Evolutionary conservation across 1,284 basidiomycete genomes (phyloP), one percentile per base, ranked within the genome.

Genomic region (Rhodotorula mucilaginosa): DNA sequence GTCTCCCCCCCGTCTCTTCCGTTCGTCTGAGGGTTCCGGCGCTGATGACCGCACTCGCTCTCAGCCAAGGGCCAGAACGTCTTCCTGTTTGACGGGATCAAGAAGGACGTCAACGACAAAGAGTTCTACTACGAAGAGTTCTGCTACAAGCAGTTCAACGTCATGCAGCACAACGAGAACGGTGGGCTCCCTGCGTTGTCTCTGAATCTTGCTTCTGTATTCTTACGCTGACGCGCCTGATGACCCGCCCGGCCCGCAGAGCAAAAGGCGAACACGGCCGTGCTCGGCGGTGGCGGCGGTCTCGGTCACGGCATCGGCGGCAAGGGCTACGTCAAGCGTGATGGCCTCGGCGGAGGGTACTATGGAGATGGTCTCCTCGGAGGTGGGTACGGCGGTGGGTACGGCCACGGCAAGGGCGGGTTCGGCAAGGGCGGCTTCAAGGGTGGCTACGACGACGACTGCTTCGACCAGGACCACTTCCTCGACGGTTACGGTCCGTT

Each of bases 81-180:
- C 8, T 65, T 65, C 64, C 26, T 65, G 47, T 59, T 58, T 21
- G 64, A 58, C 47, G 31, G 19, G 16, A 18, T 65, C 64, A 31
- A 49, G 21, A 58, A 65, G 64, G 47, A 59, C 57, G 26, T 29
- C 47, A 23, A 65, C 31, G 64, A 64, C 46, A 19, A 48, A 26
- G 63, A 65, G 57, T 65, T 65, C 48, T 65, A 65, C 64, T 65
- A 58, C 48, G 46, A 48, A 16, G 64, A 65, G 47, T 65, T 65
- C 64, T 65, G 64, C 57, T 65, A 65, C 64, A 65, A 65, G 64
- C 49, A 63, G 34, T 48, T 48, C 46, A 23, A 23, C 44, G 21
- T 58, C 57, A 49, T 59, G 44, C 48, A 58, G 57, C 64, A 65
- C 64, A 47, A 65, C 48, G 16, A 16, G 6, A 51, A 59, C 47